These are phyloP conservation scores for Ilyonectria sp. DNA, from an alignment of 2,329 filamentous ascomycete species.

Conservation along the genomic window DNA sequence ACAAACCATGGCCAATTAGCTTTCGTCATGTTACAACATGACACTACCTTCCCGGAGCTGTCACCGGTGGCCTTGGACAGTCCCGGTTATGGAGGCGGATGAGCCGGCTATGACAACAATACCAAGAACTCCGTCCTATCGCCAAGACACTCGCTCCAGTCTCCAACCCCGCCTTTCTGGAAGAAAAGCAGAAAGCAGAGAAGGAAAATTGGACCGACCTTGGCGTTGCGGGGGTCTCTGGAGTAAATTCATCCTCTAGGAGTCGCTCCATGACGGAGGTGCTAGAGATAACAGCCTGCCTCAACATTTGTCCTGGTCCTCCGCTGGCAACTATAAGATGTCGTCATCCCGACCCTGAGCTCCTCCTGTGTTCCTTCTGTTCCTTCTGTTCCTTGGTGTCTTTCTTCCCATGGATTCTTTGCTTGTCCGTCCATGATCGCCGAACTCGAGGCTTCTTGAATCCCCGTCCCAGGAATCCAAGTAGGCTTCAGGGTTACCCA, in stretches of 20 bases:
- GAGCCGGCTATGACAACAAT: slow-evolving; percentile 41
- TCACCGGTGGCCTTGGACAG: slow-evolving; percentile 35
- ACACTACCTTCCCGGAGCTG: slow-evolving; percentile 26
- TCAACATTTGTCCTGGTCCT: slow-evolving; percentile 12
- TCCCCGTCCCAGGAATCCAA: slow-evolving; percentile 37
- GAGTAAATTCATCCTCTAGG: slow-evolving; percentile 22
- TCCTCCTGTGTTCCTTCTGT: neutral
- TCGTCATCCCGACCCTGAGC: slow-evolving; percentile 37
- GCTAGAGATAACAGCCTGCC: slow-evolving; percentile 28
- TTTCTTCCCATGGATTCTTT: slow-evolving; percentile 35
- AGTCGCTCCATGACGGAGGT: slow-evolving; percentile 24
- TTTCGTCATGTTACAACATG: slow-evolving; percentile 8
- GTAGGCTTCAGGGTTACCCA: slow-evolving; percentile 35
- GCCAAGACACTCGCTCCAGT: slow-evolving; percentile 45
- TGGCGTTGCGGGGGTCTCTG: slow-evolving; percentile 44
- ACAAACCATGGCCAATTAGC: slow-evolving; percentile 30
- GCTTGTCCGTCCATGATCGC: slow-evolving; percentile 37
- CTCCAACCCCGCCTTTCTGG: slow-evolving; percentile 43
- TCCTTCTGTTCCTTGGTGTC: slow-evolving; percentile 21
- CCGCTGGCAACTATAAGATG: slow-evolving; percentile 44
- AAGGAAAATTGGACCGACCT: slow-evolving; percentile 45
- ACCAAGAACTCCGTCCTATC: slow-evolving; percentile 41
- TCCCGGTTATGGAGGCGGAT: slow-evolving; percentile 34
- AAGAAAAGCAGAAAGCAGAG: slow-evolving; percentile 40
- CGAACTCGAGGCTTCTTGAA: slow-evolving; percentile 45